These are phyloP conservation scores for Exophiala oligosperma DNA, from an alignment of 2,329 filamentous ascomycete species.

Conservation along the genomic window DNA sequence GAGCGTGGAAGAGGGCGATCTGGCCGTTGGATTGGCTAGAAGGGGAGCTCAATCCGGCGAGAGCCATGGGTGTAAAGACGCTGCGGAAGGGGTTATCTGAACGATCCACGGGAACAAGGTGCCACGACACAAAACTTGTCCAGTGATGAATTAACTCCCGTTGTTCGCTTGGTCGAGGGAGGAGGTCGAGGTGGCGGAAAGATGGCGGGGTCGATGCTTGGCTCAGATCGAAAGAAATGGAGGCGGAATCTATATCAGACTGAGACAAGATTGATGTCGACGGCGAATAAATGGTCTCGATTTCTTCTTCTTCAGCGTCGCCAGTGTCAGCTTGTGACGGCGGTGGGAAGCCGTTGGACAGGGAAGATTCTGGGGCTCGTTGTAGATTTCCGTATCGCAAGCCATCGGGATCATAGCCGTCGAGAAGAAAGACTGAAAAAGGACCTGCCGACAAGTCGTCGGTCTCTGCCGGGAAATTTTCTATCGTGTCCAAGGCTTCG, in stretches of 20 bases:
- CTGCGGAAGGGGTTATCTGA: conserved; percentile 34
- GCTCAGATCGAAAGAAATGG: not conserved
- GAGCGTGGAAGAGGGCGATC: conserved; percentile 34
- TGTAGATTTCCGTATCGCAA: not conserved
- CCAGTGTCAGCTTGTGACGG: not conserved
- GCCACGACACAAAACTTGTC: conserved; percentile 34
- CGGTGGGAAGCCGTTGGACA: too few relatives aligned
- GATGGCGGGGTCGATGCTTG: not conserved
- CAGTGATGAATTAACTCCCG: conserved; percentile 34
- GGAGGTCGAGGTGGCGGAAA: conserved; percentile 21
- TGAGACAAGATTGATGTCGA: not conserved
- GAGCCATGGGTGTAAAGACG: conserved; percentile 29
- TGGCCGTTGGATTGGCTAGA: conserved; percentile 29
- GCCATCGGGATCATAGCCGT: not conserved
- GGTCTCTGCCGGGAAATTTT: conserved; percentile 4
- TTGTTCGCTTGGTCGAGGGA: conserved; percentile 17
- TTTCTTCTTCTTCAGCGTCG: not conserved
- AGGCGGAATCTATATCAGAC: not conserved
- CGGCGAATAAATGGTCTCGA: conserved; percentile 16
- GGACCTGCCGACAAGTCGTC: conserved; percentile 11
- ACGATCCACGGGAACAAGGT: conserved; percentile 33
- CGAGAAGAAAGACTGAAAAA: conserved; percentile 18
- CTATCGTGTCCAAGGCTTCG: conserved; percentile 18
- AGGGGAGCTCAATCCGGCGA: conserved; percentile 17
- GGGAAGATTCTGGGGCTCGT: not conserved